Conservation (phyloP, 371 early-diverging fungal species). For the Apophysomyces ossiformis region DNA sequence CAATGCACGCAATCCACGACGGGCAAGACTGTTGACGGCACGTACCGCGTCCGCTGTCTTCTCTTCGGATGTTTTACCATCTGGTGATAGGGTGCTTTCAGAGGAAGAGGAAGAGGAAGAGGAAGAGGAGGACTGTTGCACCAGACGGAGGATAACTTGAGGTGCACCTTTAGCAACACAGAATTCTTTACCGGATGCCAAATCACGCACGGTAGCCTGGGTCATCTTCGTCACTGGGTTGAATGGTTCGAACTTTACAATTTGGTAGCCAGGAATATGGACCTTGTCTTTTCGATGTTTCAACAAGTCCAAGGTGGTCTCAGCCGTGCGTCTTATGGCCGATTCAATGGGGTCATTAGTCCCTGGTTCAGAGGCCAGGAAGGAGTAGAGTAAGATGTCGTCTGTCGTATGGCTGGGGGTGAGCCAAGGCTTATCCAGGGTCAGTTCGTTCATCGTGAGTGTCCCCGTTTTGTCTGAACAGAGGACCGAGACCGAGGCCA, state of each 20-base stretch:
- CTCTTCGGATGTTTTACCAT: background rate
- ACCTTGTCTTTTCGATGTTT: conserved; percentile 48
- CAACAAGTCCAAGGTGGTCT: conserved; percentile 68
- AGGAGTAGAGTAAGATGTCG: conserved; percentile 78
- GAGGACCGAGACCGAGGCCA: conserved; percentile 87
- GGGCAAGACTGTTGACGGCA: conserved; percentile 85
- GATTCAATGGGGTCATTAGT: conserved; percentile 88
- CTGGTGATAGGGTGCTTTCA: background rate
- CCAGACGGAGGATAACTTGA: conserved; percentile 81
- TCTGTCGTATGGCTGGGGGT: conserved; percentile 71
- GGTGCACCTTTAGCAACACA: conserved; percentile 90
- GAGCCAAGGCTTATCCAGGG: conserved; percentile 84
- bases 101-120: too few relatives aligned
- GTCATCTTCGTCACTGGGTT: conserved; percentile 87
- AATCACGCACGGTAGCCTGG: conserved; percentile 76
- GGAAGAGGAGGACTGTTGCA: conserved; percentile 11
- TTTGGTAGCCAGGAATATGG: conserved; percentile 80
- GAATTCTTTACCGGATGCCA: conserved; percentile 70
- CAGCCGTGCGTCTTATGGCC: conserved; percentile 81
- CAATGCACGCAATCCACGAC: conserved; percentile 82
- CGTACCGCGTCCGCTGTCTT: conserved; percentile 48
- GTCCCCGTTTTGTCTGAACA: conserved; percentile 96
- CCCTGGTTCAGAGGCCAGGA: conserved; percentile 85
- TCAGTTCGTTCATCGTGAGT: conserved; percentile 84
- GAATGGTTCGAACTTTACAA: conserved; percentile 85